Base-by-base conservation (phyloP, 1,139 yeast genomes). In the Eremothecium coryli region DNA sequence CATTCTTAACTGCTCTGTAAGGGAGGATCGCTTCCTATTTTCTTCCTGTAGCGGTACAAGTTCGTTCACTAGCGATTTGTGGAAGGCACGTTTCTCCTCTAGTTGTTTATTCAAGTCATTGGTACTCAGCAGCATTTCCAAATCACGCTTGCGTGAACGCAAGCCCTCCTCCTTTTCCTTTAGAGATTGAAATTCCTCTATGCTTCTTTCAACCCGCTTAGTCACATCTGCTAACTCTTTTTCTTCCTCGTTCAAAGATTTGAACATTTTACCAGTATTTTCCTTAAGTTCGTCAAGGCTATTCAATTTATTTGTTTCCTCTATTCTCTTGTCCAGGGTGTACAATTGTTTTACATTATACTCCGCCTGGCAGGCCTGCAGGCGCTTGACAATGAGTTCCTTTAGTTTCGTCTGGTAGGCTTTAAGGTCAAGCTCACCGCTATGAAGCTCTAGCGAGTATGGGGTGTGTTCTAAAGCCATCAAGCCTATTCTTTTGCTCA, bases 241-340 rank as follows among this genome's bases (percentile, higher is more conserved):
- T 42, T 73, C 73, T 14, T 67, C 47, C 18, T 63, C 65, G 37
- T 73, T 66, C 9, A 69, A 55, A 31, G 64, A 61, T 35, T 65
- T 65, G 50, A 72, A 78, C 15, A 58, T 50, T 3, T 52, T 58
- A 0, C 77, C 80, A 13, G 76, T 69, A 13, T 56, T 50, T 2
- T 58, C 65, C 46, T 75, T 71, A 26, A 54, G 41, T 1, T 50
- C 53, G 50, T 80, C 90, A 26, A 70, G 58, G 10, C 56, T 49
- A 4, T 60, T 45, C 44, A 78, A 84, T 32, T 75, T 58, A 18
- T 58, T 48, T 1, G 79, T 68, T 41, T 76, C 79, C 18, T 54
- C 52, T 3, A 50, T 34, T 40, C 74, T 62, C 5, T 64, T 52
- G 1, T 49, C 45, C 1, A 58, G 54, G 2, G 75, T 39, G 3